Evolutionary conservation across 1,139 yeast genomes (phyloP).

Genomic region (Meyerozyma carpophila): DNA sequence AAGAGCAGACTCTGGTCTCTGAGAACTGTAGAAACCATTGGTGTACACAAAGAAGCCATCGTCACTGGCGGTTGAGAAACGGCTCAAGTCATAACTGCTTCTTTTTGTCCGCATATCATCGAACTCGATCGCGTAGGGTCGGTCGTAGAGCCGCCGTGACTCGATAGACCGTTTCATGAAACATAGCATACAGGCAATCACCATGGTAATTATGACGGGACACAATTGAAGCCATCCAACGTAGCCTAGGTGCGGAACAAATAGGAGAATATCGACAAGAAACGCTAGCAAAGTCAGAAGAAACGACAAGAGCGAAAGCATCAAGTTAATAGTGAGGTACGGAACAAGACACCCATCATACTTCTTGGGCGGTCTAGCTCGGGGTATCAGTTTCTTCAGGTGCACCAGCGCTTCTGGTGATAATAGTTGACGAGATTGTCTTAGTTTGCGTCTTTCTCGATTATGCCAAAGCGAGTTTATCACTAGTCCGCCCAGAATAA

Average conservation of each 20-base stretch:
- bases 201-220: constrained; percentile 32
- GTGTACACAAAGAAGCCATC: constrained; percentile 44
- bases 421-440: constrained; percentile 16
- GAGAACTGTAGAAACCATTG: constrained; percentile 33
- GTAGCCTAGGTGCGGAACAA: constrained; percentile 48
- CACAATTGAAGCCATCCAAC: constrained; percentile 50
- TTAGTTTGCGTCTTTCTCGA: neutral
- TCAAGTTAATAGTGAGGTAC: constrained; percentile 29
- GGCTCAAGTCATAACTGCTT: constrained; percentile 13
- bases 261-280: constrained; percentile 48
- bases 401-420: constrained; percentile 17
- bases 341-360: constrained; percentile 11
- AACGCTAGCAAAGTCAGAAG: constrained; percentile 45
- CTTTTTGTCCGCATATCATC: constrained; percentile 35
- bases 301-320: constrained; percentile 43
- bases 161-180: constrained; percentile 36
- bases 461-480: neutral
- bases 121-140: constrained; percentile 22
- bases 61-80: constrained; percentile 33
- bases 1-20: constrained; percentile 4
- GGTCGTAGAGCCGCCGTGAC: constrained; percentile 33
- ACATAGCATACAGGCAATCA: constrained; percentile 34
- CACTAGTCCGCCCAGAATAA: constrained; percentile 5
- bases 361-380: constrained; percentile 1
- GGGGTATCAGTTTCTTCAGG: neutral